A percentile compares a stretch with the other conserved stretches of the same genome.
Conservation (phyloP, 139 green algal genomes). For the Tetradesmus obliquus region DNA sequence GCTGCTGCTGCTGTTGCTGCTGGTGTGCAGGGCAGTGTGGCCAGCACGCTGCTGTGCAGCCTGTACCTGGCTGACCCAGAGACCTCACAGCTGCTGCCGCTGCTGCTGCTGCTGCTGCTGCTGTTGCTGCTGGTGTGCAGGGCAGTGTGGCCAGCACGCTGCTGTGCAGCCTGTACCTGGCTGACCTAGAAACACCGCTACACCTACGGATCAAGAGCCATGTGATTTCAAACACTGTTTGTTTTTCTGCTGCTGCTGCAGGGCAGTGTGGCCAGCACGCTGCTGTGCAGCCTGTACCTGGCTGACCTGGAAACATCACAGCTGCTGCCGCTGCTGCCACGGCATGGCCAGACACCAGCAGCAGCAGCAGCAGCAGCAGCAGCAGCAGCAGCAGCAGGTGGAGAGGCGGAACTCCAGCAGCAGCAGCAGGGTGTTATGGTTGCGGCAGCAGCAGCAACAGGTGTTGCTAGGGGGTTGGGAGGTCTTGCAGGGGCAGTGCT, state of each 20-base stretch:
- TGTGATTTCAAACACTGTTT: too few relatives aligned
- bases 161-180: too few relatives aligned
- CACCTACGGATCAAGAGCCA: too few relatives aligned
- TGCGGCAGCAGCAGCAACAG: conserved; percentile 1
- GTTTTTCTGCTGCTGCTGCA: conserved; percentile 54
- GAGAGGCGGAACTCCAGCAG: conserved; percentile 8
- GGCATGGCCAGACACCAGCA: background rate
- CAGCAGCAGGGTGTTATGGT: conserved; percentile 5
- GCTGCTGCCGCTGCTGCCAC: conserved; percentile 71
- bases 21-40: conserved; percentile 73
- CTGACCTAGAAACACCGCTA: too few relatives aligned
- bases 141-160: conserved; percentile 53
- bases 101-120: too few relatives aligned
- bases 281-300: conserved; percentile 95
- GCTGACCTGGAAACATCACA: conserved; percentile 80
- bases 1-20: too few relatives aligned
- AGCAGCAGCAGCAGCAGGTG: background rate
- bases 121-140: conserved; percentile 58
- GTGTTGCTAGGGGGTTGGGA: background rate
- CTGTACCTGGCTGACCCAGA: too few relatives aligned
- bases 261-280: conserved; percentile 83
- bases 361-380: conserved; percentile 12
- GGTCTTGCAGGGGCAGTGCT: background rate
- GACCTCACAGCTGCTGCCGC: too few relatives aligned
- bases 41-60: too few relatives aligned